Conservation (phyloP, 1,284 basidiomycete species). For the Agroathelia rolfsii region DNA sequence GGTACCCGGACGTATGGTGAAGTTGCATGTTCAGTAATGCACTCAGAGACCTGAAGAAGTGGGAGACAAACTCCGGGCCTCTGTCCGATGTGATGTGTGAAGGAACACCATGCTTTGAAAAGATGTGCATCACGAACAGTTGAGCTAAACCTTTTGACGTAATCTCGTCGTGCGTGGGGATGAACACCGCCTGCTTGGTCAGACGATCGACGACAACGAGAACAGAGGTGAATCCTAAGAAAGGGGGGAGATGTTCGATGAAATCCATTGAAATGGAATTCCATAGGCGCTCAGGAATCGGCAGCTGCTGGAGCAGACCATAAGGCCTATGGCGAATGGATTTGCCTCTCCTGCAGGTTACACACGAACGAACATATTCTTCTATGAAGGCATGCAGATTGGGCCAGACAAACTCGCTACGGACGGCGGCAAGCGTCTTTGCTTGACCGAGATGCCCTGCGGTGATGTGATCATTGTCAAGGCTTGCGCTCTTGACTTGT, state of each 20-base stretch:
- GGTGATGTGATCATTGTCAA: no score
- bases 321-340: slow-evolving; percentile 9
- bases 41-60: slow-evolving; percentile 5
- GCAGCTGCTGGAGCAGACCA: slow-evolving; percentile 7
- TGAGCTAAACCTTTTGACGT: slow-evolving; percentile 22
- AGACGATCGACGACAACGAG: slow-evolving; percentile 17
- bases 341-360: slow-evolving; percentile 15
- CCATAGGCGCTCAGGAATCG: slow-evolving; percentile 11
- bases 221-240: slow-evolving; percentile 19
- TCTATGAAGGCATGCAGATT: slow-evolving; percentile 10
- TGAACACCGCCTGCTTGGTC: slow-evolving; percentile 14
- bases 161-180: slow-evolving; percentile 12
- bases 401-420: no score
- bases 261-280: slow-evolving; percentile 9
- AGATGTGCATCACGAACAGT: slow-evolving; percentile 4
- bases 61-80: slow-evolving; percentile 6
- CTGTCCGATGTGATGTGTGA: slow-evolving; percentile 7
- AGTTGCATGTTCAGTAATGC: slow-evolving; percentile 8
- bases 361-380: slow-evolving; percentile 15
- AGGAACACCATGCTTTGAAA: slow-evolving; percentile 8
- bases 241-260: slow-evolving; percentile 20
- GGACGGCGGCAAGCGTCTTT: no score
- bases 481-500: no score
- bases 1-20: slow-evolving; percentile 11
- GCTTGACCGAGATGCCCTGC: no score